Percentiles rank a stretch among this genome's conserved stretches.
These are phyloP conservation scores for Pestalotiopsis sp. DNA, from an alignment of 2,329 filamentous ascomycete genomes.

Conservation along the genomic window DNA sequence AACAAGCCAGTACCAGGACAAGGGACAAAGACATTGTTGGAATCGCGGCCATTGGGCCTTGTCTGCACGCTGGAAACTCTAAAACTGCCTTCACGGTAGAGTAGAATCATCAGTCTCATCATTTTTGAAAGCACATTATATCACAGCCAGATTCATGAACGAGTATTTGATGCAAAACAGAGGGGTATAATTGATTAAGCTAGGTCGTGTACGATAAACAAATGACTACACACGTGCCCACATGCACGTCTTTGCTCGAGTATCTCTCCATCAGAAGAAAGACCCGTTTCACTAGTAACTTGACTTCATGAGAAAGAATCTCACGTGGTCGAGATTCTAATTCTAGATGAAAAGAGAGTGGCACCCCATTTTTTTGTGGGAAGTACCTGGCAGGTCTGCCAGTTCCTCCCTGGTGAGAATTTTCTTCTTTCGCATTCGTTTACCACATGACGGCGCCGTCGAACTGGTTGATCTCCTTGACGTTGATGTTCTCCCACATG, in stretches of 20 bases:
- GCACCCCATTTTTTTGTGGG: neutral
- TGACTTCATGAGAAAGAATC: neutral
- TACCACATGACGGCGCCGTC: conserved; percentile 28
- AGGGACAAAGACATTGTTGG: too few relatives aligned
- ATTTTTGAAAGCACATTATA: neutral
- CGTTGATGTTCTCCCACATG: conserved; percentile 44
- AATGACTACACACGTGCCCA: neutral
- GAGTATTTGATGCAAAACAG: neutral
- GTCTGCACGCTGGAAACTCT: too few relatives aligned
- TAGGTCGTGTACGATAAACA: neutral
- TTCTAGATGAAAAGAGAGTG: neutral
- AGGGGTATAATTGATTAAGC: neutral
- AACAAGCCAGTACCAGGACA: too few relatives aligned
- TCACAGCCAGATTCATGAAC: neutral
- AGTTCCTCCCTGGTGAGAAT: neutral
- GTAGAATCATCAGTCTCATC: too few relatives aligned
- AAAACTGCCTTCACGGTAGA: too few relatives aligned
- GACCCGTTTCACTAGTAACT: neutral
- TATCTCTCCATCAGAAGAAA: neutral
- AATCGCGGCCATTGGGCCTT: too few relatives aligned
- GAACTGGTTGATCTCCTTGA: conserved; percentile 40
- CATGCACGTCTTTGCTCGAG: neutral
- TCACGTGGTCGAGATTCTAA: neutral
- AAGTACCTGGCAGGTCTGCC: neutral
- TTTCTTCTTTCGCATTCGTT: neutral